Evolutionary conservation across 306 rosid genomes (phyloP).

Genomic region (Lathyrus tuberosus): DNA sequence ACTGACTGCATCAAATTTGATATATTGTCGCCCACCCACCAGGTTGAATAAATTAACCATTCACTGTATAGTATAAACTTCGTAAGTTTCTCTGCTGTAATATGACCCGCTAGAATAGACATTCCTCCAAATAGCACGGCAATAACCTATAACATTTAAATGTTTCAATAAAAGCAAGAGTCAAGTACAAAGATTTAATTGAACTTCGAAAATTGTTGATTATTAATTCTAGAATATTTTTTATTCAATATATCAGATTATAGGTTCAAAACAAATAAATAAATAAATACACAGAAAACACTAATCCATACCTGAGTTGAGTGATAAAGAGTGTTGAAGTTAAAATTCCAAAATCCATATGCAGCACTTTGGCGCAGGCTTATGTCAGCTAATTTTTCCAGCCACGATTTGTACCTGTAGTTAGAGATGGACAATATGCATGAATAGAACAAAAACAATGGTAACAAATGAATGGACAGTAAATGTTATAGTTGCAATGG

Average conservation of each 20-base stretch:
- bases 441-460: conserved; percentile 35
- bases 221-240: conserved; percentile 7
- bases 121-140: conserved; percentile 92
- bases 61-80: conserved; percentile 92
- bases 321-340: conserved; percentile 86
- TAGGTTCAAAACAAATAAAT: conserved; percentile 15
- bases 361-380: conserved; percentile 92
- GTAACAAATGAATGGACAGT: conserved; percentile 18
- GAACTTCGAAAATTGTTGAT: conserved; percentile 22
- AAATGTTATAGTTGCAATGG: conserved; percentile 24
- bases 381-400: conserved; percentile 78
- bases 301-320: conserved; percentile 75
- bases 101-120: conserved; percentile 83
- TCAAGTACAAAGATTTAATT: conserved; percentile 37
- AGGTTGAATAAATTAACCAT: conserved; percentile 94
- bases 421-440: conserved; percentile 27
- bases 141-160: conserved; percentile 60
- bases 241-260: conserved; percentile 12
- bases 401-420: conserved; percentile 79
- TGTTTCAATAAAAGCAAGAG: conserved; percentile 40
- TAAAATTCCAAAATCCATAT: conserved; percentile 83
- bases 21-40: conserved; percentile 97
- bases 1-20: conserved; percentile 96
- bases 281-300: conserved; percentile 7
- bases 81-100: conserved; percentile 91